Percentiles rank a stretch among this genome's conserved stretches.
phyloP scores from a whole-genome alignment of 768 basidiomycete genomes.

The Boletus patriciae region DNA sequence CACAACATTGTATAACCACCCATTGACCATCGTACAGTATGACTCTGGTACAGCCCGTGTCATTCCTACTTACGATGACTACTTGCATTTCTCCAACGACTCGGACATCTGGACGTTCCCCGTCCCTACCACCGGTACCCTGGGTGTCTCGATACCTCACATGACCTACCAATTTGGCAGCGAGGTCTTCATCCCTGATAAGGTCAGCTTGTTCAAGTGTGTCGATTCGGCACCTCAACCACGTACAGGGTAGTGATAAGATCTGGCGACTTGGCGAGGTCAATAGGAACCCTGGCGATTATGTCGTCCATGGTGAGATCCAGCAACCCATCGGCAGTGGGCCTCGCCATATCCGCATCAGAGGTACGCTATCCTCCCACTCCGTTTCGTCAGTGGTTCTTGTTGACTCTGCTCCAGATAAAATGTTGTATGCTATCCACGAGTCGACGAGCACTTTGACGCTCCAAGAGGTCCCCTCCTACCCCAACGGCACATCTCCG shows the following conservation, averaged over 20 bases:
- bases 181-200: constrained; percentile 65
- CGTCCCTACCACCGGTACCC: constrained; percentile 30
- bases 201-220: constrained; percentile 40
- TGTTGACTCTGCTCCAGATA: constrained; percentile 35
- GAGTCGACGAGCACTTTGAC: constrained; percentile 58
- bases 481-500: constrained; percentile 50
- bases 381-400: background rate
- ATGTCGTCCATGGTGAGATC: constrained; percentile 59
- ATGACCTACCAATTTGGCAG: constrained; percentile 55
- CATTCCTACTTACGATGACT: constrained; percentile 45
- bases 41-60: constrained; percentile 53
- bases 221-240: background rate
- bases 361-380: constrained; percentile 23
- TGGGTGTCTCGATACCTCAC: constrained; percentile 58
- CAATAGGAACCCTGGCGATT: constrained; percentile 43
- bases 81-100: constrained; percentile 32
- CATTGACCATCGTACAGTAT: constrained; percentile 39
- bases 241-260: constrained; percentile 57
- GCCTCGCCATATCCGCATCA: constrained; percentile 51
- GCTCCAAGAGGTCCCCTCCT: constrained; percentile 49
- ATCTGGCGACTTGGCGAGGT: constrained; percentile 60
- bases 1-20: too few species aligned
- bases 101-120: constrained; percentile 57
- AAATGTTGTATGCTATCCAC: constrained; percentile 53
- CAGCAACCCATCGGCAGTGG: constrained; percentile 62